These are phyloP conservation scores for Orbilia oligospora DNA, from an alignment of 2,329 filamentous ascomycete genomes.

Conservation along the genomic window DNA sequence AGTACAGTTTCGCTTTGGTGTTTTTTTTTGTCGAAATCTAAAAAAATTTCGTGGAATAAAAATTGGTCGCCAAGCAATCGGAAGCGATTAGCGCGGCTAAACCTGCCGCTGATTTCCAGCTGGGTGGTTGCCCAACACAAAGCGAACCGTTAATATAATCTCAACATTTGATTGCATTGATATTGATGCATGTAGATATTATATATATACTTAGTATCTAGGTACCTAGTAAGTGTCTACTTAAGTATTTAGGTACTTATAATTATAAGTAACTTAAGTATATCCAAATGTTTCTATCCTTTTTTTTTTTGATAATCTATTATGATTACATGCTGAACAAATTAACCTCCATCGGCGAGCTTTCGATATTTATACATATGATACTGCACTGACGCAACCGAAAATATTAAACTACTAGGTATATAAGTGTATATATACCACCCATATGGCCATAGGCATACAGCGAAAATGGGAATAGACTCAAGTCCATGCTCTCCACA, in stretches of 20 bases:
- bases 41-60: slow-evolving; percentile 39
- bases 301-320: not conserved
- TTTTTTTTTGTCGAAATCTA: slow-evolving; percentile 11
- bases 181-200: too few relatives aligned
- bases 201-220: too few relatives aligned
- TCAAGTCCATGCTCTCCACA: slow-evolving; percentile 1
- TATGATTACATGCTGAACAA: slow-evolving; percentile 9
- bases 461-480: not conserved
- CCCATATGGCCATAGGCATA: not conserved
- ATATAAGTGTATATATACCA: too few relatives aligned
- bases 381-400: not conserved
- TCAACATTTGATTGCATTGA: too few relatives aligned
- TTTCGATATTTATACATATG: slow-evolving; percentile 18
- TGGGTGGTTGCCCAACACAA: slow-evolving; percentile 7
- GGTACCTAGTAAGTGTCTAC: too few relatives aligned
- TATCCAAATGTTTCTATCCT: too few relatives aligned
- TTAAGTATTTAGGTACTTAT: too few relatives aligned
- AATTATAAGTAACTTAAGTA: too few relatives aligned
- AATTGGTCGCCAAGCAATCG: slow-evolving; percentile 39
- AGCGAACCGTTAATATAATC: not conserved
- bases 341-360: slow-evolving; percentile 27
- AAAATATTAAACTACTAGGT: slow-evolving; percentile 3
- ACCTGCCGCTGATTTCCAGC: slow-evolving; percentile 4
- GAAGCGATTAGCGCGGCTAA: slow-evolving; percentile 47
- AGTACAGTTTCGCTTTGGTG: slow-evolving; percentile 3